Base-by-base conservation (phyloP, 2,329 filamentous ascomycete species). In the Aspergillus carbonarius region DNA sequence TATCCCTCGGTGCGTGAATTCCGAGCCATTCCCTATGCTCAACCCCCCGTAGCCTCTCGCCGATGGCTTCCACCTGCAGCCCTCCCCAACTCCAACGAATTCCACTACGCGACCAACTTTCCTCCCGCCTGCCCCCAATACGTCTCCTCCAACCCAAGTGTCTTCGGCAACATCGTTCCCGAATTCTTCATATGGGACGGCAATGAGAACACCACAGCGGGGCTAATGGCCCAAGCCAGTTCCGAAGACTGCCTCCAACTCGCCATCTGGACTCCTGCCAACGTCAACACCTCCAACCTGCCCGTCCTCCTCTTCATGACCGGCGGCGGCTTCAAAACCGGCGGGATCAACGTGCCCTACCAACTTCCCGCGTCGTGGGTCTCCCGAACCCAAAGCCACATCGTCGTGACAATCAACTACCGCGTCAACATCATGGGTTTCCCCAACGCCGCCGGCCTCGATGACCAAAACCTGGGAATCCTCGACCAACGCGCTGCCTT, bases 361-460 rank as follows among this genome's bases (percentile, higher is more conserved):
- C 49, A 51, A 18, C 34, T 51, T 3, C 49, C 49, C 1, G 6
- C 49, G 1, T 35, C 20, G 3, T 51, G 49, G 49, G 49, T 51
- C 2, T 37, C 34, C 15, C 49, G 49, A 5, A 51, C 49, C 13
- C 49, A 51, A n/a, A 37, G 18, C 49, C 49, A 51, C 34, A 51
- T 51, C 30, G 49, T 51, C 3, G 49, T 51, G 9, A 51, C 49
- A 18, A 51, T 32, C 20, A 51, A 51, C 49, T 51, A 51, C 34
- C 49, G 49, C 13, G 18, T 51, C 8, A 51, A 51, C 49, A 51
- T 51, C 34, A 40, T 51, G 49, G 49, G 49, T 2, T 51, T 51
- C 49, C 49, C 49, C 18, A 51, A 51, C 34, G 49, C 49, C 3
- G 49, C 49, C 13, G 49, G 34, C 7, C 34, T 51, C 0, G 12